These are phyloP conservation scores for Podaxis pistillaris DNA, from an alignment of 768 basidiomycete species.

Conservation along the genomic window DNA sequence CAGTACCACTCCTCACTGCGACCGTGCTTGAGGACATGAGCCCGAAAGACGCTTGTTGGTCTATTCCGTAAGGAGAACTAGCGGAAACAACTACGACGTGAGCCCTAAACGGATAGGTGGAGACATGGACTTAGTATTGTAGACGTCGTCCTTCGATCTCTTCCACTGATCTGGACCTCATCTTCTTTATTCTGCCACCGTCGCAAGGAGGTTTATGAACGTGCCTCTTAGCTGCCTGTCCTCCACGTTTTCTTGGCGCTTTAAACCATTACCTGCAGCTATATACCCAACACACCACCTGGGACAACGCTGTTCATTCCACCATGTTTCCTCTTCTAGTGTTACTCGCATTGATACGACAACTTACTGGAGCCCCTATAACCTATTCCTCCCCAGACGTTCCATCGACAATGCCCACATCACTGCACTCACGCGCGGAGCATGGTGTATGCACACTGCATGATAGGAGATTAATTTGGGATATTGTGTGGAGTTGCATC, in stretches of 20 bases:
- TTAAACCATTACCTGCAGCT: background rate
- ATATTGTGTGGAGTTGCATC: conserved; percentile 14
- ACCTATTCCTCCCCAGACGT: background rate
- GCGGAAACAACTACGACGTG: too few relatives aligned
- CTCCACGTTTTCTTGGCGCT: background rate
- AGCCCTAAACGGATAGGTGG: too few relatives aligned
- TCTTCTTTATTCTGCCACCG: too few relatives aligned
- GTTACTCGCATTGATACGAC: background rate
- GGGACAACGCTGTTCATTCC: background rate
- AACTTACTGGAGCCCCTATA: background rate
- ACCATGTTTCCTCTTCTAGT: background rate
- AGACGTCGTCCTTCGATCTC: too few relatives aligned
- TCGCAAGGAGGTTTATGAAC: too few relatives aligned
- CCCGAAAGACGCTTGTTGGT: too few relatives aligned
- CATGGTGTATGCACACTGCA: background rate
- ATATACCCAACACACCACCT: background rate
- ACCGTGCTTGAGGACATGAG: too few relatives aligned
- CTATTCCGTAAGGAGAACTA: too few relatives aligned
- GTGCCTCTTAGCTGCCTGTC: too few relatives aligned
- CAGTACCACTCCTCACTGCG: too few relatives aligned
- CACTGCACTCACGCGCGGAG: background rate
- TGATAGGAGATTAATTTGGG: background rate
- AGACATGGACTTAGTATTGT: too few relatives aligned
- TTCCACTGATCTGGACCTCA: too few relatives aligned
- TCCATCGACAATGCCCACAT: background rate